phyloP scores from a whole-genome alignment of 2,329 filamentous ascomycete species.

The Trichoderma sp. region DNA sequence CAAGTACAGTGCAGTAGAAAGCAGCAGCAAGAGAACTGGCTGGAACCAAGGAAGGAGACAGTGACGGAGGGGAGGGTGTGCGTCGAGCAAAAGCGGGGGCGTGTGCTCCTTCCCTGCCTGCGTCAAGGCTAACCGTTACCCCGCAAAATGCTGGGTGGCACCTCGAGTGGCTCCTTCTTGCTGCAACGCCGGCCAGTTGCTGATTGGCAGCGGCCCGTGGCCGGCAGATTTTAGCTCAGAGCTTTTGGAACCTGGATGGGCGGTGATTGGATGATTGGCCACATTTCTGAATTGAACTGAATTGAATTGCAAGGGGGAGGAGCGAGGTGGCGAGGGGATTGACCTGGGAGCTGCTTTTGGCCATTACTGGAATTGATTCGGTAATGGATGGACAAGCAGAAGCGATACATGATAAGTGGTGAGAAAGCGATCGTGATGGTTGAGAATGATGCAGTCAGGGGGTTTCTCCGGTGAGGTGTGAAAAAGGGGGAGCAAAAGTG shows the following conservation, averaged over 20 bases:
- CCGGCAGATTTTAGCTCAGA: slow-evolving; percentile 19
- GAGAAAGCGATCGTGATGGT: neutral
- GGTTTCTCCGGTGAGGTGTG: neutral
- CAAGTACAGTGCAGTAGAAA: neutral
- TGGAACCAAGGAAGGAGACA: neutral
- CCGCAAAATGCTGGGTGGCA: slow-evolving; percentile 22
- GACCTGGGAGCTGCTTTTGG: neutral
- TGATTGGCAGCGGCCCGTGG: slow-evolving; percentile 24
- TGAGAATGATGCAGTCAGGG: neutral
- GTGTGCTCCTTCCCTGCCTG: neutral
- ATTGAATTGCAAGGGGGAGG: neutral
- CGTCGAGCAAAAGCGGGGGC: neutral
- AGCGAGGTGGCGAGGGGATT: neutral
- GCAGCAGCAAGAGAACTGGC: neutral
- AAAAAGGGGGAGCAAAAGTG: neutral
- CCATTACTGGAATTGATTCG: slow-evolving; percentile 20
- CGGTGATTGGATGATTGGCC: slow-evolving; percentile 5
- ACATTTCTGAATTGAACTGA: neutral
- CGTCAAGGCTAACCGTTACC: slow-evolving; percentile 15
- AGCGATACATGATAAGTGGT: neutral
- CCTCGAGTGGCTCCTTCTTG: slow-evolving; percentile 2
- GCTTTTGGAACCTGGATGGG: neutral
- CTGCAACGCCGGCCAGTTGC: slow-evolving; percentile 18
- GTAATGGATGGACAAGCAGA: slow-evolving; percentile 6
- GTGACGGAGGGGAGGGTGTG: neutral